Percentiles rank a stretch among this genome's conserved stretches.
Evolutionary conservation across 2,329 filamentous ascomycete species (phyloP).

Genomic region (Cordyceps cicadae): DNA sequence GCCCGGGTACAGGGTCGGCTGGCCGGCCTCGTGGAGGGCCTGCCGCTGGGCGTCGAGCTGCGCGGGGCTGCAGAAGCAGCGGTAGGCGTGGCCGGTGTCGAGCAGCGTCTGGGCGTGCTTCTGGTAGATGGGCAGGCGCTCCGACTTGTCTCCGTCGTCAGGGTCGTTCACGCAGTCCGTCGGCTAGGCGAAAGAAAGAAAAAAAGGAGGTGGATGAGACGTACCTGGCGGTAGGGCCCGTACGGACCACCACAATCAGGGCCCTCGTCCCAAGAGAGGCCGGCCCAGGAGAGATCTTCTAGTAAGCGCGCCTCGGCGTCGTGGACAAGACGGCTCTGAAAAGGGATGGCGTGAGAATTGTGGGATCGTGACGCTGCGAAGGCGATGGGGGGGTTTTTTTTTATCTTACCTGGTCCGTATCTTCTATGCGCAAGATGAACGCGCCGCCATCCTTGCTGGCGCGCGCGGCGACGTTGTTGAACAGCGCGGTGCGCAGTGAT

Average conservation of each 20-base stretch:
- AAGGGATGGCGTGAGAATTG: neutral
- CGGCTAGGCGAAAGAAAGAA: no score
- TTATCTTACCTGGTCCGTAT: slow-evolving; percentile 73
- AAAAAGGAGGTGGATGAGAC: neutral
- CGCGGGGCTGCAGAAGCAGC: slow-evolving; percentile 80
- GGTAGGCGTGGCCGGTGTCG: slow-evolving; percentile 66
- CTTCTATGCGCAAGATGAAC: slow-evolving; percentile 86
- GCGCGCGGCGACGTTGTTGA: slow-evolving; percentile 86
- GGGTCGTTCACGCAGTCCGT: no score
- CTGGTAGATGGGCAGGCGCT: slow-evolving; percentile 66
- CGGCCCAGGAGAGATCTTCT: slow-evolving; percentile 79
- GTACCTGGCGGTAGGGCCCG: slow-evolving; percentile 78
- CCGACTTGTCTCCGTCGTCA: slow-evolving; percentile 41
- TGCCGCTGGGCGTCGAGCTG: slow-evolving; percentile 60
- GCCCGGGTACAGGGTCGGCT: slow-evolving; percentile 44
- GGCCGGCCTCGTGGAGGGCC: slow-evolving; percentile 46
- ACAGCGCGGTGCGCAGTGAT: slow-evolving; percentile 85
- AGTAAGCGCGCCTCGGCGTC: slow-evolving; percentile 73
- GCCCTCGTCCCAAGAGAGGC: slow-evolving; percentile 89
- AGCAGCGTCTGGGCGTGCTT: slow-evolving; percentile 63
- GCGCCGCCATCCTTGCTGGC: slow-evolving; percentile 66
- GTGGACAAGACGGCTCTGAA: slow-evolving; percentile 66
- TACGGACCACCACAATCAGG: slow-evolving; percentile 73
- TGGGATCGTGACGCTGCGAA: slow-evolving; percentile 4
- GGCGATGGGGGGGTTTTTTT: neutral